A percentile compares a stretch with the other conserved stretches of the same genome.
Conservation (phyloP, 2,329 filamentous ascomycete species). For the Sodiomyces alkalinus region DNA sequence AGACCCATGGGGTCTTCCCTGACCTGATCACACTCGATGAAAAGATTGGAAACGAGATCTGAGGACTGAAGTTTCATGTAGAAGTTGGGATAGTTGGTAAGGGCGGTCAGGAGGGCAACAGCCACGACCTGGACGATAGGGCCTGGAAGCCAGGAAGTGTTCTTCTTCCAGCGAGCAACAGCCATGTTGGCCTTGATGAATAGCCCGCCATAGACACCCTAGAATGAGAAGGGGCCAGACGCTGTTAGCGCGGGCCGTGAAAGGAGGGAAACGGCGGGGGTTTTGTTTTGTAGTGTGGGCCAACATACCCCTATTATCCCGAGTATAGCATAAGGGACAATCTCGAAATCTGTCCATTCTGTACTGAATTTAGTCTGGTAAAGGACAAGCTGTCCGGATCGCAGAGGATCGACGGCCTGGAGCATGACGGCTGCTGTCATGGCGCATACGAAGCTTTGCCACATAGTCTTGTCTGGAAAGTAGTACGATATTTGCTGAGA, state of each 20-base stretch:
- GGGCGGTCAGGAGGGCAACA: slow-evolving; percentile 67
- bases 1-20: slow-evolving; percentile 79
- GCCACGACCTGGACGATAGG: slow-evolving; percentile 67
- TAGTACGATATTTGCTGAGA: slow-evolving; percentile 91
- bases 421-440: slow-evolving; percentile 96
- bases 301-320: slow-evolving; percentile 60
- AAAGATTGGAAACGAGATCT: slow-evolving; percentile 81
- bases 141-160: slow-evolving; percentile 46
- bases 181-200: slow-evolving; percentile 93
- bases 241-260: too few species aligned
- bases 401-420: slow-evolving; percentile 85
- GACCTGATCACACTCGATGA: slow-evolving; percentile 74
- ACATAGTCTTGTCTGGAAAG: slow-evolving; percentile 99
- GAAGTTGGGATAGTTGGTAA: slow-evolving; percentile 90
- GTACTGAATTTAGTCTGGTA: slow-evolving; percentile 91
- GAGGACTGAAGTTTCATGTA: slow-evolving; percentile 92
- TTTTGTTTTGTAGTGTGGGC: neutral
- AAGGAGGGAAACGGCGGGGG: too few species aligned
- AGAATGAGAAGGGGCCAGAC: too few species aligned
- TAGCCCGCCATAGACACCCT: slow-evolving; percentile 83
- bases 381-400: slow-evolving; percentile 86
- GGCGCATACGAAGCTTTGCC: slow-evolving; percentile 97
- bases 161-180: slow-evolving; percentile 66
- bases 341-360: slow-evolving; percentile 88
- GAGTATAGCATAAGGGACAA: slow-evolving; percentile 73